phyloP scores from a whole-genome alignment of 2,329 filamentous ascomycete genomes.

The Alternaria gaisen region DNA sequence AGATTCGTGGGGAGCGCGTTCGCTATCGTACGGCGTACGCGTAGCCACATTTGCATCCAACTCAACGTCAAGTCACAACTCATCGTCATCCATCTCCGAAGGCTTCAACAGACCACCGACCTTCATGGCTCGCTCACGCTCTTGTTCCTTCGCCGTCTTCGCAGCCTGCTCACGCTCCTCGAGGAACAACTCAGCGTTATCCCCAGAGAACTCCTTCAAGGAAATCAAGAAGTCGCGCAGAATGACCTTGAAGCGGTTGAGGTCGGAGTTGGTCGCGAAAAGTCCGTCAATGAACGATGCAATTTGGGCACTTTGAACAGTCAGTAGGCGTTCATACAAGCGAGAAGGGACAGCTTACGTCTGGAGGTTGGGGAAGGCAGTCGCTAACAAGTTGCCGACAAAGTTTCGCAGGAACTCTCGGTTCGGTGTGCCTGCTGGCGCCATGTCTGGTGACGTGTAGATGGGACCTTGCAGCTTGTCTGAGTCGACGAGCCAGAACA shows the following conservation, averaged over 20 bases:
- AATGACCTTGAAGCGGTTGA: slow-evolving; percentile 94
- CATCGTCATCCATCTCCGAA: slow-evolving; percentile 85
- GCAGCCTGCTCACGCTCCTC: slow-evolving; percentile 95
- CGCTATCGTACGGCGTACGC: slow-evolving; percentile 49
- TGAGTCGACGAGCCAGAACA: slow-evolving; percentile 93
- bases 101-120: slow-evolving; percentile 96
- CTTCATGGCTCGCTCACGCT: slow-evolving; percentile 91
- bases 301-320: slow-evolving; percentile 77
- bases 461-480: slow-evolving; percentile 94
- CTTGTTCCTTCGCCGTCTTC: slow-evolving; percentile 82
- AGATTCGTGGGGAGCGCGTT: slow-evolving; percentile 17
- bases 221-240: slow-evolving; percentile 97
- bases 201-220: slow-evolving; percentile 93
- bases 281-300: slow-evolving; percentile 87
- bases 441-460: slow-evolving; percentile 80
- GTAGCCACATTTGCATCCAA: slow-evolving; percentile 47
- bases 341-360: slow-evolving; percentile 66
- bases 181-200: slow-evolving; percentile 91
- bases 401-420: slow-evolving; percentile 90
- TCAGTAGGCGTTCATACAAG: slow-evolving; percentile 6
- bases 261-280: slow-evolving; percentile 86
- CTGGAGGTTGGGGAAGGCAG: slow-evolving; percentile 92
- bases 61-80: slow-evolving; percentile 77
- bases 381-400: slow-evolving; percentile 82
- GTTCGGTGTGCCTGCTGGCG: slow-evolving; percentile 83